phyloP scores from a whole-genome alignment of 805 yeast species.

The Teunomyces panamensis region DNA sequence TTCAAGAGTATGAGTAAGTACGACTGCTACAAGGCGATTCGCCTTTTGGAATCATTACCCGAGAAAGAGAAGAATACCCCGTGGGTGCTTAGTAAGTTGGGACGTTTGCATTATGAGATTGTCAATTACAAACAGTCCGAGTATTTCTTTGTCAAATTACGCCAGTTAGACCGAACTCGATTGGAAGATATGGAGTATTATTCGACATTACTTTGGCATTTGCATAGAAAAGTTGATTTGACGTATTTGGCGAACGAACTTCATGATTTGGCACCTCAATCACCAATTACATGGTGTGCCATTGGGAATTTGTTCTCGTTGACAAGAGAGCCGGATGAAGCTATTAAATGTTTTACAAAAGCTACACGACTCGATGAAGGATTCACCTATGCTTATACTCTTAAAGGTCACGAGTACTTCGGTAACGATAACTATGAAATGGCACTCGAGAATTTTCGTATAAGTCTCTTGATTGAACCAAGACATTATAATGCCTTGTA shows the following conservation, averaged over 20 bases:
- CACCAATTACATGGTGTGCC: conserved; percentile 88
- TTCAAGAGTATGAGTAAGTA: conserved; percentile 58
- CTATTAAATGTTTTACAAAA: conserved; percentile 79
- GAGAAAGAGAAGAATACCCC: conserved; percentile 65
- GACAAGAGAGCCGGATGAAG: conserved; percentile 81
- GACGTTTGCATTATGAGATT: conserved; percentile 80
- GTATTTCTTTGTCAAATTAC: conserved; percentile 55
- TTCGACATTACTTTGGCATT: conserved; percentile 91
- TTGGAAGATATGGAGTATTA: conserved; percentile 86
- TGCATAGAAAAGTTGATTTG: conserved; percentile 74
- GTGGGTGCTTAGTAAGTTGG: conserved; percentile 80
- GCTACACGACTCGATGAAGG: conserved; percentile 66
- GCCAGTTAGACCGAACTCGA: conserved; percentile 73
- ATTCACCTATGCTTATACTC: conserved; percentile 85
- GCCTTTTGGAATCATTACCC: conserved; percentile 64
- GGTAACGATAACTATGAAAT: conserved; percentile 86
- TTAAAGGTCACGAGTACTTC: conserved; percentile 90
- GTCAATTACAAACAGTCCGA: conserved; percentile 81
- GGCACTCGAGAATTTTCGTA: conserved; percentile 80
- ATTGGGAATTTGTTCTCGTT: conserved; percentile 87
- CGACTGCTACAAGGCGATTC: conserved; percentile 78
- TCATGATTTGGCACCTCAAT: conserved; percentile 56
- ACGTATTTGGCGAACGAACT: conserved; percentile 83
- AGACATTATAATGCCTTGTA: conserved; percentile 92
- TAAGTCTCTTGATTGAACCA: conserved; percentile 71